Evolutionary conservation across 371 early-diverging fungal genomes (phyloP), one percentile per base, ranked within the genome.

Genomic region (Basidiobolus heterosporus): DNA sequence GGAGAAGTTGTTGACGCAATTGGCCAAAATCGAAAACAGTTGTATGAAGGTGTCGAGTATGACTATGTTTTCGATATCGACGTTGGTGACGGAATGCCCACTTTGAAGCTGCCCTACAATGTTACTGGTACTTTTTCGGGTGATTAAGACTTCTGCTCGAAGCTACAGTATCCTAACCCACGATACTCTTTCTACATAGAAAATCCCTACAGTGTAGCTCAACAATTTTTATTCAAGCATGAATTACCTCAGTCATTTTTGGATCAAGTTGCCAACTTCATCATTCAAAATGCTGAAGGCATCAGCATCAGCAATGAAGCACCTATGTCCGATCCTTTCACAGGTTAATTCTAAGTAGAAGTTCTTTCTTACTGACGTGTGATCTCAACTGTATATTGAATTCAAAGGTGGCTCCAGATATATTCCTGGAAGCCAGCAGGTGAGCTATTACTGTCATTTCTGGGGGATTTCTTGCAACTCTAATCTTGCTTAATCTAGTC

Each of bases 51-150:
- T 39, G 69, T 74, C 41, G 92, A 94, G 53, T 98, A 96, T 56
- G 98, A 98, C 57, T 91, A 86, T 60, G 92, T 98, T 7, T 98
- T 98, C 69, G 94, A 93, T 54, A 85, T 98, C 24, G 96, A 96
- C 53, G 73, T 96, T 15, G 82, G 80, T 13, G 85, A 83, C 18
- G 82, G 82, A 2, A 66, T 56, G 3, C 80, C 83, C 18, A 75
- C 82, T 21, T 61, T 92, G 9, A 94, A 97, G 57, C 71, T 98
- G 16, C 97, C 96, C 2, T 96, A 82, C 59, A 95, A 98, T 62
- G 72, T 72, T 3, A 69, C 76, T 1, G 74, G 86, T 70, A 66
- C 45, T 40, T 45, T 15, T 3, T 30, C 30, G 9, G 30, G n/a
- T 4, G 4, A 15, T 15, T 2, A 24, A 24, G 11, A 2, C n/a